Evolutionary conservation across 345 rosid species (phyloP), one percentile per base, ranked within the genome.

Genomic region (Populus tremula): DNA sequence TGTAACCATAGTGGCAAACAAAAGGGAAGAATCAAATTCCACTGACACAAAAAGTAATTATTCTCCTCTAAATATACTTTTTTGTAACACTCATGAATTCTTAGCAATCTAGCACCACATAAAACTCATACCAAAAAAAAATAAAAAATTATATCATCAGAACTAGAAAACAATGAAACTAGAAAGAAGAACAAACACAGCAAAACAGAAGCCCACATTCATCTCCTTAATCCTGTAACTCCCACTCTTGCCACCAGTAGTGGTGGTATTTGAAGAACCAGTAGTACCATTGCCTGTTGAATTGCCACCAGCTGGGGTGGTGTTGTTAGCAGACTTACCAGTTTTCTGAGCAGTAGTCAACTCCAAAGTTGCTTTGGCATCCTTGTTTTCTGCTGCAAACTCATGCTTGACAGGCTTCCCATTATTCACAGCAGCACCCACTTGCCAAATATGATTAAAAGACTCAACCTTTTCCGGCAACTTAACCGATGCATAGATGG

Each of bases 361-460:
- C 5, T 62, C 12, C 21, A 80, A 69, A 1, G 76, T 71, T 13
- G 47, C 72, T 20, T 76, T 80, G 5, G 83, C 73, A 1, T 5
- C 20, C 6, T 76, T 69, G 43, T 80, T 80, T 3, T 61, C 47
- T 36, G 49, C 41, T 6, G 4, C 23, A 12, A 80, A 56, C 0
- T 71, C 80, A 38, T 80, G 83, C 77, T 72, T 80, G 5, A 10
- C 72, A 7, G 81, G 81, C 41, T 0, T 35, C 68, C 84, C 84
- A 17, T 77, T 39, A 12, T 38, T 77, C 67, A 74, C 76, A 11
- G 76, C 25, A 16, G 78, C 23, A 16, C 81, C 81, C 27, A 77
- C 81, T 78, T 82, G 84, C 84, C 84, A 82, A 29, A 82, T 64
- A 71, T 77, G 78, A 35, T 82, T 77, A 38, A 82, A 9, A 47